phyloP scores from a whole-genome alignment of 2,329 filamentous ascomycete genomes.

The Blastomyces parvus region DNA sequence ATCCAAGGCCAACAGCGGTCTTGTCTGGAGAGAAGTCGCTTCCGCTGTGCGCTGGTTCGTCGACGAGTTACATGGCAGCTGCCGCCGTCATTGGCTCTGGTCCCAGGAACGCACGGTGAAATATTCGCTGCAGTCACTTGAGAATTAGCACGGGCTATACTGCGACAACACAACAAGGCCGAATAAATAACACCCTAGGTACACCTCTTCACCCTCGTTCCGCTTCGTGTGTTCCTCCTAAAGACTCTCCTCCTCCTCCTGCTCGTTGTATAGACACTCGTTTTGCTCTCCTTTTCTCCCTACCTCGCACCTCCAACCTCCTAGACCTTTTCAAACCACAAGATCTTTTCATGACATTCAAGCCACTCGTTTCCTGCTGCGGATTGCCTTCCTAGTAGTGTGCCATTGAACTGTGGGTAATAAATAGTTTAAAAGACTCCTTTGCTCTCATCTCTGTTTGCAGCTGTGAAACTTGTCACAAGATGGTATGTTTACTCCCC shows the following conservation, averaged over 20 bases:
- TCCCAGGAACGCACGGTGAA: neutral
- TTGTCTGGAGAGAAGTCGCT: neutral
- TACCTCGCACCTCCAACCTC: neutral
- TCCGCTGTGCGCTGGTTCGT: slow-evolving; percentile 1
- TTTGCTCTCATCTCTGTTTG: neutral
- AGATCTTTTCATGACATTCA: neutral
- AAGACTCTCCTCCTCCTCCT: neutral
- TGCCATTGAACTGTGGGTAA: neutral
- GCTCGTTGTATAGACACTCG: neutral
- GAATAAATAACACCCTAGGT: neutral
- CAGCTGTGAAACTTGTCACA: neutral
- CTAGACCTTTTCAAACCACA: neutral
- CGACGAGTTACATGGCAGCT: neutral
- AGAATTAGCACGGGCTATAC: neutral
- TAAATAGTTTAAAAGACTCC: neutral
- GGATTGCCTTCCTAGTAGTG: neutral
- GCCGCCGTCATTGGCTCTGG: neutral
- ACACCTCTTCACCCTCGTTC: neutral
- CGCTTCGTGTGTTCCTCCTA: neutral
- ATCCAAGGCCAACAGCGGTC: neutral
- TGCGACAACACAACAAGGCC: neutral
- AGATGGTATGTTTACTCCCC: neutral
- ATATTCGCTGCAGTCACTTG: neutral
- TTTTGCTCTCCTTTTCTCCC: neutral
- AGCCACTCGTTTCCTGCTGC: neutral